Percentiles rank a stretch among this genome's conserved stretches.
Evolutionary conservation across 2,329 filamentous ascomycete genomes (phyloP).

Genomic region (Davidsoniella virescens): DNA sequence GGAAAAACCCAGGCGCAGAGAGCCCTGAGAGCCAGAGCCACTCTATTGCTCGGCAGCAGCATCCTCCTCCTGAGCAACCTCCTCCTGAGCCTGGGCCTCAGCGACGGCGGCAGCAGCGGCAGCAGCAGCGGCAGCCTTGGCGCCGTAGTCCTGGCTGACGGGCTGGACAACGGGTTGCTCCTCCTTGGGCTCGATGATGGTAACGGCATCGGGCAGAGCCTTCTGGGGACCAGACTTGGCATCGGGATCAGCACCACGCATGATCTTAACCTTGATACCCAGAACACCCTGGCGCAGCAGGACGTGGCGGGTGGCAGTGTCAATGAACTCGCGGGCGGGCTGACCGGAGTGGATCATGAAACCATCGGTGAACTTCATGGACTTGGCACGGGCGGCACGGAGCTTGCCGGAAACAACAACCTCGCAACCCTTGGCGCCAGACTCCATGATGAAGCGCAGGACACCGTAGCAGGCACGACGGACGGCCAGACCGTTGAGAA

Average conservation of each 20-base stretch:
- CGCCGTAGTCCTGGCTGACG: conserved; percentile 95
- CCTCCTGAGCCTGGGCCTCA: conserved; percentile 37
- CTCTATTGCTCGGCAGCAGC: conserved; percentile 28
- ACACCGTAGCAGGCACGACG: conserved; percentile 99
- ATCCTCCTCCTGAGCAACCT: conserved; percentile 36
- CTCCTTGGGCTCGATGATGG: conserved; percentile 99
- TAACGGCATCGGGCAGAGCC: conserved; percentile 94
- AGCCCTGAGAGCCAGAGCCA: conserved; percentile 12
- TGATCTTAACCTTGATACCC: conserved; percentile 99
- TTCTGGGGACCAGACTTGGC: conserved; percentile 97
- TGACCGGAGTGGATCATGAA: conserved; percentile 99
- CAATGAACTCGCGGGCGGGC: conserved; percentile 98
- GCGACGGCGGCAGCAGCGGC: conserved; percentile 40
- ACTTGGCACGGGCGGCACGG: conserved; percentile 96
- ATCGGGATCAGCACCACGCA: conserved; percentile 98
- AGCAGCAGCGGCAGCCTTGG: conserved; percentile 61
- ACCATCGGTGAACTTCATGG: conserved; percentile 99
- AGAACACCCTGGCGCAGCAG: conserved; percentile 99
- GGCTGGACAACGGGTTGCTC: conserved; percentile 90
- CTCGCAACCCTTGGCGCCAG: conserved; percentile 98
- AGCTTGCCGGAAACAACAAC: conserved; percentile 99
- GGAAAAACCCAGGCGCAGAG: conserved; percentile 12
- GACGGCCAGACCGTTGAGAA: conserved; percentile 97
- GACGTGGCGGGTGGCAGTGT: conserved; percentile 95
- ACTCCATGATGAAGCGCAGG: conserved; percentile 99